These are phyloP conservation scores for Bipolaris zeicola DNA, from an alignment of 2,329 filamentous ascomycete genomes.

Conservation along the genomic window DNA sequence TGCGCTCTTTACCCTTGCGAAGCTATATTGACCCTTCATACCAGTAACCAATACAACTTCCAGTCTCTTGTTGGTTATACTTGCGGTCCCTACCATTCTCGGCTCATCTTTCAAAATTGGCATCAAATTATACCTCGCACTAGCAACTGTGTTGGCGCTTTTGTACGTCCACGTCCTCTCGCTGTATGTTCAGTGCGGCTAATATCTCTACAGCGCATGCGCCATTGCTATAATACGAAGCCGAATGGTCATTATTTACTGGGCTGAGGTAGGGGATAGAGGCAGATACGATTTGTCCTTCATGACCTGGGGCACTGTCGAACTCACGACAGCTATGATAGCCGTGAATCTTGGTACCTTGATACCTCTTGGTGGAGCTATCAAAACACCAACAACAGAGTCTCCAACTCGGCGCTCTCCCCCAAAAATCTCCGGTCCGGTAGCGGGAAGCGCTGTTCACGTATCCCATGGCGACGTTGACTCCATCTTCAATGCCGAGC, in stretches of 20 bases:
- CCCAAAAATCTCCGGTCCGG: conserved; percentile 5
- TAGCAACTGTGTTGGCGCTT: conserved; percentile 47
- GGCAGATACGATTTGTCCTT: conserved; percentile 11
- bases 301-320: conserved; percentile 11
- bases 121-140: conserved; percentile 25
- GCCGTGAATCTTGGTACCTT: conserved; percentile 9
- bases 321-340: conserved; percentile 13
- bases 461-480: conserved; percentile 8
- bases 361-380: conserved; percentile 3
- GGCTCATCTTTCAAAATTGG: conserved; percentile 2
- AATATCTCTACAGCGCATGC: conserved; percentile 46
- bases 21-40: background rate
- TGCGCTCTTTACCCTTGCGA: background rate
- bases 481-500: conserved; percentile 4
- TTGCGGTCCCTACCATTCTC: conserved; percentile 3
- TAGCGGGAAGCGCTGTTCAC: conserved; percentile 17
- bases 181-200: conserved; percentile 39
- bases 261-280: conserved; percentile 4
- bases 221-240: conserved; percentile 48
- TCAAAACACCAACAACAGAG: background rate
- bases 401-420: background rate
- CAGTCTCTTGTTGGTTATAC: conserved; percentile 41
- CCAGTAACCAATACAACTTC: conserved; percentile 26
- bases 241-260: conserved; percentile 15
- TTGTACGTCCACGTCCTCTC: conserved; percentile 46